Evolutionary conservation across 345 rosid species (phyloP).

Genomic region (Acer saccharum): DNA sequence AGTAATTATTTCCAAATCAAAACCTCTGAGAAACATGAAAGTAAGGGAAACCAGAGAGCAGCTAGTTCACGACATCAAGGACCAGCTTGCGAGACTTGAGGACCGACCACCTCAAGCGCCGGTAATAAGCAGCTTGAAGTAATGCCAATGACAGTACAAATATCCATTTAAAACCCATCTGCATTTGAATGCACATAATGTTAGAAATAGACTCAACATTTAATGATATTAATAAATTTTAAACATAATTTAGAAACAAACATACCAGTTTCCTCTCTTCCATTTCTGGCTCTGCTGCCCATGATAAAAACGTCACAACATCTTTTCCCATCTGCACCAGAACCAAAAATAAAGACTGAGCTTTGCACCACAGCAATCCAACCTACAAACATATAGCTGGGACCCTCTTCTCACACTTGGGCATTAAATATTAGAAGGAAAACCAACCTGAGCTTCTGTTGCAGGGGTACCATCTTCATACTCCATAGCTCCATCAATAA

Average conservation of each 20-base stretch:
- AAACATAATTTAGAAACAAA: neutral
- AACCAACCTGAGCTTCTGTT: conserved; percentile 91
- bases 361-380: neutral
- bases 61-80: conserved; percentile 87
- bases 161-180: conserved; percentile 99
- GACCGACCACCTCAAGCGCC: conserved; percentile 93
- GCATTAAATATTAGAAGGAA: conserved; percentile 9
- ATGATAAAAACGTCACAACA: conserved; percentile 80
- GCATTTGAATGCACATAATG: conserved; percentile 25
- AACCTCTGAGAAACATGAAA: conserved; percentile 15
- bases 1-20: conserved; percentile 37
- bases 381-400: neutral
- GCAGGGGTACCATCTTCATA: conserved; percentile 98
- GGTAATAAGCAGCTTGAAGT: conserved; percentile 90
- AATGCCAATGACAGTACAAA: conserved; percentile 86
- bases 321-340: conserved; percentile 96
- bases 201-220: conserved; percentile 6
- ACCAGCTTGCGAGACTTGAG: conserved; percentile 89
- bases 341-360: neutral
- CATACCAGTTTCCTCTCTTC: conserved; percentile 96
- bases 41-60: conserved; percentile 12
- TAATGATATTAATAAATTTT: neutral
- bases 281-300: conserved; percentile 99
- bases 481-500: conserved; percentile 94
- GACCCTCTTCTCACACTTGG: neutral